Evolutionary conservation across 768 basidiomycete genomes (phyloP), one percentile per base, ranked within the genome.

Genomic region (Megacollybia marginata): DNA sequence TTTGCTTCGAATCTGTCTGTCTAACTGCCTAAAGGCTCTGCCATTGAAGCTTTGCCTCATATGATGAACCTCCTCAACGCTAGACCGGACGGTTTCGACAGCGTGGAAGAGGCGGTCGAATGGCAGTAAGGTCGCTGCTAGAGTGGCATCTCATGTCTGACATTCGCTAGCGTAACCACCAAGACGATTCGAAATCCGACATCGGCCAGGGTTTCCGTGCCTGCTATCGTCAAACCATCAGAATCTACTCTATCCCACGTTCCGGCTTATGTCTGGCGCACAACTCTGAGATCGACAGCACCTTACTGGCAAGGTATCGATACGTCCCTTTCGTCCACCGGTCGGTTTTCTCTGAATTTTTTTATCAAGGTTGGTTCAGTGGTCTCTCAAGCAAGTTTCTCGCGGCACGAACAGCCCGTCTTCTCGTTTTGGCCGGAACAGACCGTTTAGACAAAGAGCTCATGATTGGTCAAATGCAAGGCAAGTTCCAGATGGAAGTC

Each of bases 401-500:
- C 1, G 66, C 75, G 0, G 79, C 82, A 0, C 79, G 85, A 12
- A 79, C 90, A 0, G 95, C 94, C 0, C 82, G 94, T 28, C 68
- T 99, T 23, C 79, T 99, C 19, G 79, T 98, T 9, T 72, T 99
- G 13, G 96, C 96, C 0, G 95, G 94, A 0, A 83, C 93, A 15
- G 96, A 99, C 57, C 75, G 93, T 15, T 78, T 98, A 4, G 96
- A 99, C 60, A 86, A 81, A 57, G 83, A 91, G 56, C 75, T 99
- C 43, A 96, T 95, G 86, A 92, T 98, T 46, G 96, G 88, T 1
- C 92, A 94, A 61, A 94, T 95, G 92, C 91, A 85, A 63, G 90
- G 85, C 59, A 97, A 96, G 64, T 99, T 97, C 66, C 95, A 97
- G 67, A 76, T 97, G 63, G 84, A 78, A 19, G 92, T 99, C 34